Base-by-base conservation (phyloP, 495 filamentous ascomycete genomes). In the Talaromyces thailandensis region DNA sequence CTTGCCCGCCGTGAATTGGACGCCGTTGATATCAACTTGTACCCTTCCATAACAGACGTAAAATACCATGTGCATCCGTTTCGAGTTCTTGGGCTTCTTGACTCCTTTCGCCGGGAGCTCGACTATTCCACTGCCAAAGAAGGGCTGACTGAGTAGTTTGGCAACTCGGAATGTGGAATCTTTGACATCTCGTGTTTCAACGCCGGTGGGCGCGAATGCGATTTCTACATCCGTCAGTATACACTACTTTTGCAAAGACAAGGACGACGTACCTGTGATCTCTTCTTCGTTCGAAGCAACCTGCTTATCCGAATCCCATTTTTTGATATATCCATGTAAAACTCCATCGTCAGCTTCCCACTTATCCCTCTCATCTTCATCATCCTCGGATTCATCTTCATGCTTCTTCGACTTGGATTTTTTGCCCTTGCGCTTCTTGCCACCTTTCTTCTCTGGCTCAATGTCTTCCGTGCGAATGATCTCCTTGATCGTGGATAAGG, bases 11-110 rank as follows among this genome's bases (percentile, higher is more conserved):
- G 86, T 82, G 70, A 96, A 97, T 64, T 79, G 79, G n/a, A 85
- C 89, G n/a, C 88, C 87, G 1, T 77, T 78, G 8, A 81, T 75
- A 64, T 89, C 88, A 12, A 98, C 83, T 55, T 84, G 86, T 37
- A 96, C 91, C 56, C 85, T 82, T 6, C 94, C 94, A 23, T 79
- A 72, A 62, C 88, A 84, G 31, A 98, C 88, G 71, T 94, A 97
- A 69, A 98, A 97, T 0, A 88, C 87, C 87, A 98, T 90, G 65
- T 96, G 92, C 88, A 96, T 96, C 73, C 88, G 91, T 58, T 93
- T 83, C 4, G 88, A 86, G 67, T 96, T 96, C 79, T 98, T 98
- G 18, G 85, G 82, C 64, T 87, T 82, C 81, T 98, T 98, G 56
- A 86, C 80, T 18, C 86, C 86, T 4, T 88, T 87, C 2, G 90